Conservation (phyloP, 306 rosid genomes). For the Malus sylvestris region DNA sequence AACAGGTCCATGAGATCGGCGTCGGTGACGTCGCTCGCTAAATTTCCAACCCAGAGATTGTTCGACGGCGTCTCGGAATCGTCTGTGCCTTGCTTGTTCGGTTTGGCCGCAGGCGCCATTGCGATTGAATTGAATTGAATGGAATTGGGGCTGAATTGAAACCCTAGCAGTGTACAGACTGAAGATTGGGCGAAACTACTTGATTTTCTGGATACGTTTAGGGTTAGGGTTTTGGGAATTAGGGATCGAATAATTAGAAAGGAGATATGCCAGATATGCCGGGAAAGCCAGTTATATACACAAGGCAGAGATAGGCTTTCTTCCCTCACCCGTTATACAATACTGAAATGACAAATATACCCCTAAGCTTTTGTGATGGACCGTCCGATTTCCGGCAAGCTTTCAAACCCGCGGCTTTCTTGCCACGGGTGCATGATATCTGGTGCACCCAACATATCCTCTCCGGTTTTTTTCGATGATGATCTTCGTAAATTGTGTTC, state of each 20-base stretch:
- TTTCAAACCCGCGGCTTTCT: too few species aligned
- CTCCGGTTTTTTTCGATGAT: too few species aligned
- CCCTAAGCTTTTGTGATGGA: not conserved
- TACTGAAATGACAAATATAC: not conserved
- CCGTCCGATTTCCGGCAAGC: too few species aligned
- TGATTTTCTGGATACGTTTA: not conserved
- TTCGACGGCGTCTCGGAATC: slow-evolving; percentile 53
- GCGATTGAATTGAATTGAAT: not conserved
- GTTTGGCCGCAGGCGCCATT: slow-evolving; percentile 62
- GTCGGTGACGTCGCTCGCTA: slow-evolving; percentile 67
- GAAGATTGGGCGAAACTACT: not conserved
- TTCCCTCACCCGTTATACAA: not conserved
- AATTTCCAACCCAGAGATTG: slow-evolving; percentile 89
- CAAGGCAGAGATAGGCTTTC: too few species aligned
- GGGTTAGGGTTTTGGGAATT: not conserved
- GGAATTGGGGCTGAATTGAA: not conserved
- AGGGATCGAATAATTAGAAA: not conserved
- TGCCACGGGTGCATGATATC: too few species aligned
- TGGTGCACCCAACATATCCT: too few species aligned
- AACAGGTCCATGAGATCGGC: slow-evolving; percentile 73
- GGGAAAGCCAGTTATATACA: too few species aligned
- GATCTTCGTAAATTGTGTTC: rapidly evolving
- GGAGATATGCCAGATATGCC: not conserved
- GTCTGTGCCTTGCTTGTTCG: slow-evolving; percentile 35
- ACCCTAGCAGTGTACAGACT: not conserved